phyloP scores from a whole-genome alignment of 2,329 filamentous ascomycete species.

The Cladosporium austrohemisphaericum region DNA sequence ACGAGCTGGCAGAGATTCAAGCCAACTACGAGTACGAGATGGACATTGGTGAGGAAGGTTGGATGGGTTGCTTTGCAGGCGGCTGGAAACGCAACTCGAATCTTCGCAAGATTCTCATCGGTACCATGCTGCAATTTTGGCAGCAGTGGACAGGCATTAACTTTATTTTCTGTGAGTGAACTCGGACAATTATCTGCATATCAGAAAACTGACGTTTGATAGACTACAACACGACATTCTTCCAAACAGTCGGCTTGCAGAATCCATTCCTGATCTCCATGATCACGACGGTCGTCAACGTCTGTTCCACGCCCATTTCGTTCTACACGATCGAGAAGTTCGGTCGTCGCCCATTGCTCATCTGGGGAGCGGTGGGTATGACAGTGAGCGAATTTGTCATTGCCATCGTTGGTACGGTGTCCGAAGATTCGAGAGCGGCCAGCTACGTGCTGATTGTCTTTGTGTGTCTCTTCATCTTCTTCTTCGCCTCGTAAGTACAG shows the following conservation, averaged over 20 bases:
- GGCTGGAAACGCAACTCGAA: slow-evolving; percentile 51
- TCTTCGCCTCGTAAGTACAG: slow-evolving; percentile 61
- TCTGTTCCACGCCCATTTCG: slow-evolving; percentile 77
- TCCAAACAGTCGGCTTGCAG: slow-evolving; percentile 68
- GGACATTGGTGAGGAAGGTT: slow-evolving; percentile 55
- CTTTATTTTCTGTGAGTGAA: slow-evolving; percentile 63
- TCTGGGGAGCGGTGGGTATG: slow-evolving; percentile 78
- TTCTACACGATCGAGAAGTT: slow-evolving; percentile 84
- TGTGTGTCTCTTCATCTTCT: slow-evolving; percentile 89
- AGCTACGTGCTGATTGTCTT: slow-evolving; percentile 65
- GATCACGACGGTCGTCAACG: slow-evolving; percentile 86
- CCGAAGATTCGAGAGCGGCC: slow-evolving; percentile 47
- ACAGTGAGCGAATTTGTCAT: slow-evolving; percentile 81
- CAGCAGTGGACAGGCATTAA: slow-evolving; percentile 77
- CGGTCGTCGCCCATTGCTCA: slow-evolving; percentile 74
- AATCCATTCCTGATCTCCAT: slow-evolving; percentile 81
- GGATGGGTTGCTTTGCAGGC: slow-evolving; percentile 55
- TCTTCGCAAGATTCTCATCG: slow-evolving; percentile 46
- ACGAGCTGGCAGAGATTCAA: slow-evolving; percentile 79
- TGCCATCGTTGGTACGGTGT: slow-evolving; percentile 57
- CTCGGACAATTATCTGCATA: neutral
- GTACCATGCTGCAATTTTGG: slow-evolving; percentile 46
- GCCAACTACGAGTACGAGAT: slow-evolving; percentile 87
- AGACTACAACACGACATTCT: slow-evolving; percentile 70
- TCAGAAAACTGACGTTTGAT: neutral